Base-by-base conservation (phyloP, 2,329 filamentous ascomycete genomes). In the Botrytis squamosa region DNA sequence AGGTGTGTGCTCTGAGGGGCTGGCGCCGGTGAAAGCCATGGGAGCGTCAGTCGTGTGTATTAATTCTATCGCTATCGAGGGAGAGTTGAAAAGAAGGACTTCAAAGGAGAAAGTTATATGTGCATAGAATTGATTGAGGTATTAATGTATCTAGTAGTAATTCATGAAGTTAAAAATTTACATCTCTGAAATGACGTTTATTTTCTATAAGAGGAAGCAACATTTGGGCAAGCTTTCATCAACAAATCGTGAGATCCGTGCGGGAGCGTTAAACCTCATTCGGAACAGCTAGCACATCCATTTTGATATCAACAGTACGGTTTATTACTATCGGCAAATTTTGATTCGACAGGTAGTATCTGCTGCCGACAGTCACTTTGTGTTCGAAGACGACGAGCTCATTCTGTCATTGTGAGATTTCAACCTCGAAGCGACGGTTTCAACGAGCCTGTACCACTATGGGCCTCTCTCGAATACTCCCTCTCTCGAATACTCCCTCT, bases 101-200 rank as follows among this genome's bases (percentile, higher is more conserved):
- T 22, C 22, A 20, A 55, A 9, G 36, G 12, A 38, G 16, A 38
- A 25, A 52, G 36, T 52, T 67, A 22, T 52, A 52, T 67, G 46
- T 67, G 64, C 46, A 68, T 55, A 68, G 14, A 20, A 55, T 40
- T 40, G 46, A 55, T 68, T 40, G 46, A 68, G 42, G 6, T 68
- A 33, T 42, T 55, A 52, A 57, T 57, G 52, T 57, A 57, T 6
- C 14, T 57, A 57, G 52, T 57, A 57, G n/a, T 57, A 18, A 57
- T 55, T 9, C 38, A 55, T 67, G 25, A 40, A 68, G 66, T 57
- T 42, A 42, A 29, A 69, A 59, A 33, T 69, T 62, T 36, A 65
- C 36, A 71, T 33, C 20, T 65, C 33, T 65, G n/a, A 55, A 40
- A 71, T 71, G 69, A 71, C 69, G 69, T 71, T 71, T 66, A 71